These are phyloP conservation scores for Globisporangium canariense DNA, from an alignment of 352 stramenopile species.

Conservation along the genomic window DNA sequence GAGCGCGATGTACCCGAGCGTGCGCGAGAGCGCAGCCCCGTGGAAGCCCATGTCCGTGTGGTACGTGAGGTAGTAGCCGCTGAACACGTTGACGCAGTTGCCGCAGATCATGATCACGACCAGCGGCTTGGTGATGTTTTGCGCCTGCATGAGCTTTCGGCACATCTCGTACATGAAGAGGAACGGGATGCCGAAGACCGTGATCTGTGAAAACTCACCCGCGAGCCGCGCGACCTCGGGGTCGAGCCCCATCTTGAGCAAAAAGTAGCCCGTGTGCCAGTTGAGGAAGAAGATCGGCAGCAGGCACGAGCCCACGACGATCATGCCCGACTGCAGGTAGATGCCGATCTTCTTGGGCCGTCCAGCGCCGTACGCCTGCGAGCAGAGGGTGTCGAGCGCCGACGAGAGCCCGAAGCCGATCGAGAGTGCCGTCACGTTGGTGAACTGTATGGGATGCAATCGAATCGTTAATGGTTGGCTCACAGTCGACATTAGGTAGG, in stretches of 20 bases:
- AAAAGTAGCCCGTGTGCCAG: conserved; percentile 43
- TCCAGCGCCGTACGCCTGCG: conserved; percentile 57
- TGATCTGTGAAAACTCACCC: conserved; percentile 46
- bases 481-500: background rate
- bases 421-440: conserved; percentile 59
- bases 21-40: conserved; percentile 61
- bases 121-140: conserved; percentile 66
- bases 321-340: conserved; percentile 54
- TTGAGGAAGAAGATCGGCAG: conserved; percentile 44
- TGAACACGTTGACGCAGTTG: conserved; percentile 58
- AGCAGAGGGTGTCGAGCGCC: conserved; percentile 76
- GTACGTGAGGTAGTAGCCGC: conserved; percentile 70
- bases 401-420: conserved; percentile 66
- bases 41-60: conserved; percentile 70
- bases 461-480: background rate
- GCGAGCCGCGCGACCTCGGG: conserved; percentile 38
- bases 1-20: conserved; percentile 48
- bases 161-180: conserved; percentile 61
- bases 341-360: conserved; percentile 52
- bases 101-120: conserved; percentile 44
- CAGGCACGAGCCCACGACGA: conserved; percentile 43
- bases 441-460: conserved; percentile 32
- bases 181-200: conserved; percentile 50
- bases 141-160: conserved; percentile 66
- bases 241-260: conserved; percentile 48